Evolutionary conservation across 2,329 filamentous ascomycete genomes (phyloP).

Genomic region (Hypoxylon sp.): DNA sequence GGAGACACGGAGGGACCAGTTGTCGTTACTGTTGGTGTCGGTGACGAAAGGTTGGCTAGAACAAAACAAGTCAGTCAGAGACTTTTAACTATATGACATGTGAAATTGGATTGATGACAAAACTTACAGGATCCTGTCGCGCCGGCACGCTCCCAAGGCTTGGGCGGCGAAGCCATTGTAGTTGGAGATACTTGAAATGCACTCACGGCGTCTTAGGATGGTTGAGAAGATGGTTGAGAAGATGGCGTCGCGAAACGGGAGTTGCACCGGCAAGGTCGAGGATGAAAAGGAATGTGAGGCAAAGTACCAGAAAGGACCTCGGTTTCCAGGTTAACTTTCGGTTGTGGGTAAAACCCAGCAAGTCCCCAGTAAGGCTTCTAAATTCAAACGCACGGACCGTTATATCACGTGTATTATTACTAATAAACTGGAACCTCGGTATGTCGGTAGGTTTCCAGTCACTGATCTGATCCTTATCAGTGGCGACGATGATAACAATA

Average conservation of each 20-base stretch:
- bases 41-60: constrained; percentile 55
- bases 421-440: neutral
- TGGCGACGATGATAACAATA: neutral
- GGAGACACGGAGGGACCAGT: constrained; percentile 60
- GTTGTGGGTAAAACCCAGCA: constrained; percentile 11
- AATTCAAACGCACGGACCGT: constrained; percentile 10
- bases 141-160: constrained; percentile 93
- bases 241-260: constrained; percentile 6
- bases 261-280: constrained; percentile 5
- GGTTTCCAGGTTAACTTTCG: constrained; percentile 24
- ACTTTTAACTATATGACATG: constrained; percentile 17
- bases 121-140: constrained; percentile 68
- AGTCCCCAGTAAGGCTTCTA: constrained; percentile 5
- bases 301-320: constrained; percentile 29
- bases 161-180: constrained; percentile 85
- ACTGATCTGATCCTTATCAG: neutral
- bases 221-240: neutral
- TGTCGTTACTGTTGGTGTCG: constrained; percentile 62
- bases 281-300: constrained; percentile 12
- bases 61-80: constrained; percentile 50
- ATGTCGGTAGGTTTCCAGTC: neutral
- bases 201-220: constrained; percentile 9
- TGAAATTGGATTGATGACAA: constrained; percentile 32
- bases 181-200: constrained; percentile 33
- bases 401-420: neutral